Evolutionary conservation across 176 grass and related monocot species (phyloP).

Genomic region (Pontederia crassipes): DNA sequence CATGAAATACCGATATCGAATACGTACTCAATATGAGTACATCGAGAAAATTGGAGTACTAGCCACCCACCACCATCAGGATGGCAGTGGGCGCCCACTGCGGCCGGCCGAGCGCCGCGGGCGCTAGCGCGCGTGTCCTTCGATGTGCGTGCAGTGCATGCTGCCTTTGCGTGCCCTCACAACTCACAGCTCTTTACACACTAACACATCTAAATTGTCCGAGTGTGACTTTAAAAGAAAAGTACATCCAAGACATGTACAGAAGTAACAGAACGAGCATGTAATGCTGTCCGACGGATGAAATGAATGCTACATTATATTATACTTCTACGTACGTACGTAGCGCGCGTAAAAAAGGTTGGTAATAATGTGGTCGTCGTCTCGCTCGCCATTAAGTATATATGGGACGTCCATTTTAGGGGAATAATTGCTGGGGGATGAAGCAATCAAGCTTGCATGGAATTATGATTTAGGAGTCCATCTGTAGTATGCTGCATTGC

Average conservation of each 20-base stretch:
- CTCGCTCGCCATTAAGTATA: neutral
- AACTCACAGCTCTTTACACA: neutral
- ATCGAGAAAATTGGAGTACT: too few species aligned
- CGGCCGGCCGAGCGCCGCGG: neutral
- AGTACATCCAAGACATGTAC: neutral
- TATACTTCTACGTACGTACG: too few species aligned
- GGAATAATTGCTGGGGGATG: neutral
- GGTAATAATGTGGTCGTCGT: neutral
- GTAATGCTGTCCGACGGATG: too few species aligned
- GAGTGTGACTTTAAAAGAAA: neutral
- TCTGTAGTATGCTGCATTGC: neutral
- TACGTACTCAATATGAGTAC: too few species aligned
- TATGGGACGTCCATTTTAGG: neutral
- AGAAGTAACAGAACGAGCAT: too few species aligned
- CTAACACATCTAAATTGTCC: neutral
- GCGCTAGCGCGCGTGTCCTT: constrained; percentile 15
- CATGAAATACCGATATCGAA: too few species aligned
- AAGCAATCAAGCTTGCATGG: constrained; percentile 7
- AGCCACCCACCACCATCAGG: neutral
- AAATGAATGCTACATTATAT: too few species aligned
- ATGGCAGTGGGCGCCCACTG: neutral
- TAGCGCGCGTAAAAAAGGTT: neutral
- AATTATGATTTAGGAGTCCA: constrained; percentile 1
- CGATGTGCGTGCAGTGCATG: constrained; percentile 16
- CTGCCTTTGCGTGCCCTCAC: constrained; percentile 21